Evolutionary conservation across 2,329 filamentous ascomycete species (phyloP).

Genomic region (Fusarium algeriense): DNA sequence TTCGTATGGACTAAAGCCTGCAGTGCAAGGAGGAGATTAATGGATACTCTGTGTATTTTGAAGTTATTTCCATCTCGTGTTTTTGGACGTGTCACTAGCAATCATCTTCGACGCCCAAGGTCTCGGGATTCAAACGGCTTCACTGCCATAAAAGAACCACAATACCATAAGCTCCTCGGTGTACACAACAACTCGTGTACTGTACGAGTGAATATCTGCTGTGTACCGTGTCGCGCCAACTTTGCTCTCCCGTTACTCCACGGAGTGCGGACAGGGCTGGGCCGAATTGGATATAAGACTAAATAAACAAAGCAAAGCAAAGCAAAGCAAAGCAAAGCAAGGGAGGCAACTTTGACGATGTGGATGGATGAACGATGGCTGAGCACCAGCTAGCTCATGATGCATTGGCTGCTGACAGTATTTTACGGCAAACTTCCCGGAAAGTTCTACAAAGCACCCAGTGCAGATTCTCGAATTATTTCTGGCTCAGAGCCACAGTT

Average conservation of each 20-base stretch:
- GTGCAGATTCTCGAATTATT: not conserved
- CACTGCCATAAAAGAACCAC: not conserved
- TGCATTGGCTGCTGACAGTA: conserved; percentile 27
- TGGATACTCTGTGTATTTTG: not conserved
- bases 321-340: not conserved
- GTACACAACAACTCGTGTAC: conserved; percentile 11
- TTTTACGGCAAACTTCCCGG: conserved; percentile 7
- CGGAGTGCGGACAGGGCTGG: conserved; percentile 26
- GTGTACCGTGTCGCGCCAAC: conserved; percentile 26
- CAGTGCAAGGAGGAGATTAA: conserved; percentile 6
- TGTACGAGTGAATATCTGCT: conserved; percentile 16
- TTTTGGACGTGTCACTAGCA: conserved; percentile 2
- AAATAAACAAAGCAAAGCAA: not conserved
- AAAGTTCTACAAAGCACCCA: conserved; percentile 19
- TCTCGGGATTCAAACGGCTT: not conserved
- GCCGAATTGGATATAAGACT: conserved; percentile 12
- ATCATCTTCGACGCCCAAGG: not conserved
- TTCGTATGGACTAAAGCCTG: conserved; percentile 12
- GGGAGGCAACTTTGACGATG: conserved; percentile 1
- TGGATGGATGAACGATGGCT: conserved; percentile 11
- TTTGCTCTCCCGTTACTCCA: conserved; percentile 23
- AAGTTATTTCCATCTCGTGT: conserved; percentile 12
- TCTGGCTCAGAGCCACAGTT: conserved; percentile 20
- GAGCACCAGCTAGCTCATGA: not conserved
- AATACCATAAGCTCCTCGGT: not conserved